phyloP scores from a whole-genome alignment of 2,329 filamentous ascomycete species.

The Trichocomaceae sp. region DNA sequence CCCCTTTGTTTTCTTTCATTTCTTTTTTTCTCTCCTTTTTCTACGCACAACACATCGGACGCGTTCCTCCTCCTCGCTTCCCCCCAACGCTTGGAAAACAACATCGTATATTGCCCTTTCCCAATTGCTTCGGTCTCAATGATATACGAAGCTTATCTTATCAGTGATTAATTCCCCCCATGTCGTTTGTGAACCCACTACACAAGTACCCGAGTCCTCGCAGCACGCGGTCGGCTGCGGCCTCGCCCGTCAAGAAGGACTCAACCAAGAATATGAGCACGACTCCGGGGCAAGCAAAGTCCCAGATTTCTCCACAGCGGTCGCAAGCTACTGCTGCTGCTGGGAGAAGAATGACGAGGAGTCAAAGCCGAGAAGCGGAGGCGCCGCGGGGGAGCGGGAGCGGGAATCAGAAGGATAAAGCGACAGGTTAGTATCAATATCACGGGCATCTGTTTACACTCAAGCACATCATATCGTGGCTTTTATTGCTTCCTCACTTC shows the following conservation, averaged over 20 bases:
- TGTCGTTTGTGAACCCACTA: slow-evolving; percentile 1
- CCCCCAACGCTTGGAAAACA: background rate
- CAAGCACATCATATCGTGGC: background rate
- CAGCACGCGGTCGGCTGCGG: slow-evolving; percentile 9
- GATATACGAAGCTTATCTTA: slow-evolving; percentile 5
- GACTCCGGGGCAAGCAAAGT: background rate
- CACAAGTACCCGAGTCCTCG: slow-evolving; percentile 10
- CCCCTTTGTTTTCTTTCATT: background rate
- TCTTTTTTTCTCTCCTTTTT: background rate
- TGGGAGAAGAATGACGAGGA: slow-evolving; percentile 1
- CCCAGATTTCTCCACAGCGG: background rate
- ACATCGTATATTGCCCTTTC: background rate
- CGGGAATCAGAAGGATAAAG: background rate
- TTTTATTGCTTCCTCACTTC: background rate
- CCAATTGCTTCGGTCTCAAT: background rate
- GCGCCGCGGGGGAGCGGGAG: background rate
- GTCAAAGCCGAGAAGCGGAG: slow-evolving; percentile 4
- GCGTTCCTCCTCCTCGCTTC: background rate
- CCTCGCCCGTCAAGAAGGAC: background rate
- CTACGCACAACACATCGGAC: slow-evolving; percentile 1
- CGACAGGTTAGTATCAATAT: slow-evolving; percentile 3
- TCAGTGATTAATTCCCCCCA: background rate
- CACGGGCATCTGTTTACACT: background rate
- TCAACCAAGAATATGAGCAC: background rate
- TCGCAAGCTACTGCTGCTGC: background rate